Evolutionary conservation across 805 yeast species (phyloP).

Genomic region (Candida yuanshanica): DNA sequence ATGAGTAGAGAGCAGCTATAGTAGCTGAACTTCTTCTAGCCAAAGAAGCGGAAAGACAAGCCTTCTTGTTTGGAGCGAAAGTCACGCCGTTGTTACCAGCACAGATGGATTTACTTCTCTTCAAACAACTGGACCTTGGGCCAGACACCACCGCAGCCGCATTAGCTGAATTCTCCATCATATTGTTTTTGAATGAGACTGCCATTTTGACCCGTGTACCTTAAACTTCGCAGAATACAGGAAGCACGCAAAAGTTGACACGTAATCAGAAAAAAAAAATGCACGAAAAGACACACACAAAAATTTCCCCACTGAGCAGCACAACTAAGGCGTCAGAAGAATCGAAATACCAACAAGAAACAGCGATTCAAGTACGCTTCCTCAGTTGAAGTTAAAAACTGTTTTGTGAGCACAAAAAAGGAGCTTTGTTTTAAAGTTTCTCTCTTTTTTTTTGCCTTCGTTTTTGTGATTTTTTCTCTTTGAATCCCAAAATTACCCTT

Average conservation of each 20-base stretch:
- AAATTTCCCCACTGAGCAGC: slow-evolving; percentile 23
- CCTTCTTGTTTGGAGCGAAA: slow-evolving; percentile 20
- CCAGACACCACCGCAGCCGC: not conserved
- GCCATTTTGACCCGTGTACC: slow-evolving; percentile 1
- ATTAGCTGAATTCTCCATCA: not conserved
- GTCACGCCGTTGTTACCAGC: slow-evolving; percentile 7
- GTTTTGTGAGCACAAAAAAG: not conserved
- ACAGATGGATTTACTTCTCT: slow-evolving; percentile 2
- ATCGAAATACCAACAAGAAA: not conserved
- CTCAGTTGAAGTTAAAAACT: too few species aligned
- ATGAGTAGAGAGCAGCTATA: slow-evolving; percentile 15
- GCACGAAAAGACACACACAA: not conserved
- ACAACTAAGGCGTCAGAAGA: slow-evolving; percentile 26
- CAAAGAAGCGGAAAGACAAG: slow-evolving; percentile 17
- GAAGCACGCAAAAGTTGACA: slow-evolving; percentile 3
- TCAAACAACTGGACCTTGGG: slow-evolving; percentile 1
- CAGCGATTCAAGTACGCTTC: too few species aligned
- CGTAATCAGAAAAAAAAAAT: slow-evolving; percentile 7
- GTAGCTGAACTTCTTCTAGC: slow-evolving; percentile 17
- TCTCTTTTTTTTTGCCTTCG: not conserved
- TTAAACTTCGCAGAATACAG: not conserved
- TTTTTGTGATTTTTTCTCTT: not conserved
- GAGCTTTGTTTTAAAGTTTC: not conserved
- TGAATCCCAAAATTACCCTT: not conserved
- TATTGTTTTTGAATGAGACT: slow-evolving; percentile 2